Evolutionary conservation across 176 grass and related monocot genomes (phyloP).

Genomic region (Eleusine coracana): DNA sequence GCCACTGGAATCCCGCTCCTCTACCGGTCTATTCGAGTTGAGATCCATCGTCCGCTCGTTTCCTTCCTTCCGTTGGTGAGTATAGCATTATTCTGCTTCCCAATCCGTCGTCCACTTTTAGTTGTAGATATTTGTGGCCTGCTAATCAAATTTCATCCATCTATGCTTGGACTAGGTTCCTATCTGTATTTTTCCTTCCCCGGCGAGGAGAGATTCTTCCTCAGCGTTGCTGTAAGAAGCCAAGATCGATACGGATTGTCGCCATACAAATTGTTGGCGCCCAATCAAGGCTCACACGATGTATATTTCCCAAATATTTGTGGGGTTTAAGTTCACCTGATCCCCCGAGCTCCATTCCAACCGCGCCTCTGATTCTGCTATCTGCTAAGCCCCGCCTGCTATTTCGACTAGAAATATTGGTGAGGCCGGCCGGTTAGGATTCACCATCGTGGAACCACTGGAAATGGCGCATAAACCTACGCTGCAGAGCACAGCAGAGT

Average conservation of each 20-base stretch:
- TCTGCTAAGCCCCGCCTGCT: neutral
- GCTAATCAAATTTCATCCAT: neutral
- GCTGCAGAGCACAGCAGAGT: slow-evolving; percentile 45
- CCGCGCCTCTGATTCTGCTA: neutral
- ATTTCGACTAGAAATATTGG: neutral
- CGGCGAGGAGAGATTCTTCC: neutral
- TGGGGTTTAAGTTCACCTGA: neutral
- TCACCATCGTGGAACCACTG: neutral
- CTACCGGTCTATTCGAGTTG: neutral
- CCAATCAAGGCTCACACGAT: neutral
- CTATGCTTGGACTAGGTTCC: neutral
- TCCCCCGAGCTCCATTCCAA: neutral
- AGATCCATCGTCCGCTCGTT: neutral
- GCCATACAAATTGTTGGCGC: neutral
- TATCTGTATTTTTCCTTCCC: neutral
- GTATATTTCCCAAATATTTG: neutral
- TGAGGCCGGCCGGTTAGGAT: neutral
- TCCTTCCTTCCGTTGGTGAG: neutral
- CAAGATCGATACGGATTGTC: neutral
- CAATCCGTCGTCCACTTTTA: neutral
- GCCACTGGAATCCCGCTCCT: neutral
- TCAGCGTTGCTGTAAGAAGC: neutral
- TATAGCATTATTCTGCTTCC: neutral
- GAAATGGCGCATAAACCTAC: slow-evolving; percentile 56
- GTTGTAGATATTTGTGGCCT: neutral